Evolutionary conservation across 1,284 basidiomycete genomes (phyloP), one percentile per base, ranked within the genome.

Genomic region (Ustilago xerochloae): DNA sequence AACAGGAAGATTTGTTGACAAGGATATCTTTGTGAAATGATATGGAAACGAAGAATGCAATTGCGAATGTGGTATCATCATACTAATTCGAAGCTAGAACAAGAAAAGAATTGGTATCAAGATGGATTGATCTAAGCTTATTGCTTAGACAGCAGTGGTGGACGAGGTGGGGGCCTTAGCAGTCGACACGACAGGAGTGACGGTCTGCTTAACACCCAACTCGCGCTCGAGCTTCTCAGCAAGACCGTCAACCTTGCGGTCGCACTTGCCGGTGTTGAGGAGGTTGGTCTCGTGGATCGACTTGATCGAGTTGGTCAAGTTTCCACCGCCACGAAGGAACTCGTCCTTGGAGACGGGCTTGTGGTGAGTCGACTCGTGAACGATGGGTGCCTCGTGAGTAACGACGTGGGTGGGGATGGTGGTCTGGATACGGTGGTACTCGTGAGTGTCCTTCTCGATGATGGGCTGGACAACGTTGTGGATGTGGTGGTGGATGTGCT

Each of bases 381-480:
- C 75, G 54, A 82, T 84, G 63, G 82, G 84, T 36, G 81, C 81
- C 71, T 82, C 80, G 75, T 83, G 81, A 22, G 76, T 78, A 15
- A 79, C 75, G 36, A 77, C 65, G 45, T 72, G 69, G 45, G 77
- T 80, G 30, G 81, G 81, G 55, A 83, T 78, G 30, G 66, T 68
- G n/a, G 81, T 82, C 51, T 81, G 78, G 52, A 80, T 80, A 49
- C 80, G 77, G 75, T 81, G 77, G 78, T 81, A 77, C 71, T 83
- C 82, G 75, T 84, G 83, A 3, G 71, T 73, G 59, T 85, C 84
- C 53, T 81, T 78, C 74, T 82, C 63, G 28, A 85, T 79, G 57
- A 82, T 71, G 18, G 84, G 84, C 72, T 84, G 83, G 10, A 85
- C 82, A 24, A 85, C 74, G 74, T 85, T 83, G 79, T 84, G 82